Percentiles rank a stretch among this genome's conserved stretches.
These are phyloP conservation scores for Candida jianshihensis DNA, from an alignment of 805 yeast species.

Conservation along the genomic window DNA sequence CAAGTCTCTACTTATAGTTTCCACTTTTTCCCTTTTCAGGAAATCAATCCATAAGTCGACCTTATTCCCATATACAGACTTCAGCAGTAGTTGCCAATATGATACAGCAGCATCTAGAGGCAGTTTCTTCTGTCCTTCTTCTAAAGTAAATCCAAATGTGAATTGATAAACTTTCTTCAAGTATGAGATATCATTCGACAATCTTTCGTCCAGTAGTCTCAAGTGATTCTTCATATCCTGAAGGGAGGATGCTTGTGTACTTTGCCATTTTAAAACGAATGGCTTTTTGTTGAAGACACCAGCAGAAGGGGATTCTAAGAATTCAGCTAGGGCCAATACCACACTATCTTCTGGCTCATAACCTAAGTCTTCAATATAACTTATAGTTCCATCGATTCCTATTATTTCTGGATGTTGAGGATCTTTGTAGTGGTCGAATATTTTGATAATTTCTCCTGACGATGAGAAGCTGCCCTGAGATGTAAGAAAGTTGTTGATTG, in stretches of 20 bases:
- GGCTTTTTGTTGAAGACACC: conserved; percentile 49
- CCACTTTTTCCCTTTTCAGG: conserved; percentile 34
- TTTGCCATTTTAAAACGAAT: conserved; percentile 56
- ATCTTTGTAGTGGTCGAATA: conserved; percentile 21
- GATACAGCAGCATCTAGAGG: conserved; percentile 55
- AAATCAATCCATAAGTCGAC: conserved; percentile 56
- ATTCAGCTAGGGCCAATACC: conserved; percentile 64
- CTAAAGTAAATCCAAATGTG: conserved; percentile 62
- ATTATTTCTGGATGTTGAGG: conserved; percentile 29
- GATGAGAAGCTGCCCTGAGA: conserved; percentile 7
- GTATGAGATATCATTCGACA: conserved; percentile 31
- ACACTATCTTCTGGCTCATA: conserved; percentile 69
- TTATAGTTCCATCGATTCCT: conserved; percentile 73
- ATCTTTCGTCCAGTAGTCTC: conserved; percentile 24
- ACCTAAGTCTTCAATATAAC: conserved; percentile 58
- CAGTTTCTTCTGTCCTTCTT: conserved; percentile 50
- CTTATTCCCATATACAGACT: conserved; percentile 22
- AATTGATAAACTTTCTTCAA: conserved; percentile 60
- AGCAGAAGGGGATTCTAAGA: conserved; percentile 56
- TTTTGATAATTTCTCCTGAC: not conserved
- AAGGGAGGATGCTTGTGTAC: conserved; percentile 24
- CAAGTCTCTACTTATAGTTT: conserved; percentile 58
- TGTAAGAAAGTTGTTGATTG: conserved; percentile 21
- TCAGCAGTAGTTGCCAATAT: conserved; percentile 71
- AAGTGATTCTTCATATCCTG: conserved; percentile 41